Conservation (phyloP, 768 basidiomycete species). For the Lactarius psammicola region DNA sequence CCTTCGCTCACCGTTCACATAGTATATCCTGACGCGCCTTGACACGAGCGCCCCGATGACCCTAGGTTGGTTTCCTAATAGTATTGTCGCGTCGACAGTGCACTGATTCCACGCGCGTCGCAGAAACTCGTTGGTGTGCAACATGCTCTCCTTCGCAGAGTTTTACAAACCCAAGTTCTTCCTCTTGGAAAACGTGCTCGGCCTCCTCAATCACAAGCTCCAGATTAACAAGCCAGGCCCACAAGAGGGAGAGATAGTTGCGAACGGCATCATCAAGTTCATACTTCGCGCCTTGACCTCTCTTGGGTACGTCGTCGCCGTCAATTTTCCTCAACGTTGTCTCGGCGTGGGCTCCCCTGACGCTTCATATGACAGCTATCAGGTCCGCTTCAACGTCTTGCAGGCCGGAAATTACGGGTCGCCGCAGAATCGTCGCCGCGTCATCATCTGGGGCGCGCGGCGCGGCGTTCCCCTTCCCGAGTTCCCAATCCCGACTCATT, state of each 20-base stretch:
- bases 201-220: conserved; percentile 53
- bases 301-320: conserved; percentile 51
- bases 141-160: conserved; percentile 71
- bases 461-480: conserved; percentile 55
- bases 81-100: background rate
- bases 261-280: conserved; percentile 64
- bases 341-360: background rate
- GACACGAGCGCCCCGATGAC: conserved; percentile 53
- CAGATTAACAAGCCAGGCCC: conserved; percentile 38
- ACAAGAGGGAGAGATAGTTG: conserved; percentile 41
- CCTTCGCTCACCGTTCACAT: background rate
- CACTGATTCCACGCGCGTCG: background rate
- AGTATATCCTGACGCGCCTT: conserved; percentile 3
- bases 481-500: conserved; percentile 64
- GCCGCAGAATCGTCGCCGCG: conserved; percentile 63
- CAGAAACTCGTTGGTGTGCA: conserved; percentile 62
- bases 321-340: background rate
- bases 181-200: conserved; percentile 71
- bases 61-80: conserved; percentile 43
- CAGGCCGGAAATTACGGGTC: conserved; percentile 73
- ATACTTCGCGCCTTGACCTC: conserved; percentile 57
- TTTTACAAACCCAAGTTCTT: conserved; percentile 61
- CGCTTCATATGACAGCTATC: conserved; percentile 49
- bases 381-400: conserved; percentile 60
- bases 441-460: conserved; percentile 68